Evolutionary conservation across 1,139 yeast genomes (phyloP).

Genomic region (Debaryomyces udenii): DNA sequence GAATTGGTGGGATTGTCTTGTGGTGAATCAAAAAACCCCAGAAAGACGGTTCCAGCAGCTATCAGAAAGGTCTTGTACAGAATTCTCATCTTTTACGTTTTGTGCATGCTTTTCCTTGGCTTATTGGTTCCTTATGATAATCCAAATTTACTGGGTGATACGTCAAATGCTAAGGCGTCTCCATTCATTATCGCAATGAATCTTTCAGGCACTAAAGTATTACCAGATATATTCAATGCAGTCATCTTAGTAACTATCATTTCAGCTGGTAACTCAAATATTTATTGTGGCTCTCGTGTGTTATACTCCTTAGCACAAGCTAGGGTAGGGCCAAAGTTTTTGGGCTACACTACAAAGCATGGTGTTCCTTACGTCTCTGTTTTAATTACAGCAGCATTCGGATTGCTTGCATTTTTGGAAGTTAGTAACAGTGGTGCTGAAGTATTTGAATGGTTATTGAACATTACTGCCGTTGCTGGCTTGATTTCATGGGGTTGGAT

Average conservation of each 20-base stretch:
- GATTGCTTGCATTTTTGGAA: slow-evolving; percentile 71
- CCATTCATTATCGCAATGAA: slow-evolving; percentile 61
- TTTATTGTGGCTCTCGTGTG: slow-evolving; percentile 77
- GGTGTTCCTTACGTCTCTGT: slow-evolving; percentile 76
- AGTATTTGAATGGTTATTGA: slow-evolving; percentile 84
- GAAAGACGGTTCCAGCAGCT: slow-evolving; percentile 81
- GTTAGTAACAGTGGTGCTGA: slow-evolving; percentile 60
- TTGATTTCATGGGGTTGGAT: slow-evolving; percentile 76
- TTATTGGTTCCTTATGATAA: slow-evolving; percentile 80
- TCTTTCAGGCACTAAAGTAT: slow-evolving; percentile 68
- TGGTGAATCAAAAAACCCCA: slow-evolving; percentile 85
- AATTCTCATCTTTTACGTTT: slow-evolving; percentile 77
- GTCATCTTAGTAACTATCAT: slow-evolving; percentile 68
- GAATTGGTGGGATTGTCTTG: slow-evolving; percentile 89
- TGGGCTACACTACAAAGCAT: slow-evolving; percentile 51
- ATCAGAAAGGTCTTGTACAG: slow-evolving; percentile 81
- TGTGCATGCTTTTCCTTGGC: slow-evolving; percentile 81
- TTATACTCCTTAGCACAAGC: slow-evolving; percentile 66
- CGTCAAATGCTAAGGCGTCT: slow-evolving; percentile 39
- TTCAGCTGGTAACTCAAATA: slow-evolving; percentile 82
- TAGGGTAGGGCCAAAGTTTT: slow-evolving; percentile 61
- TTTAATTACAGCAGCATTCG: slow-evolving; percentile 58
- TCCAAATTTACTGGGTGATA: slow-evolving; percentile 31
- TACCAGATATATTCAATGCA: slow-evolving; percentile 77
- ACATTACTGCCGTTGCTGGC: slow-evolving; percentile 78